A percentile compares a stretch with the other conserved stretches of the same genome.
Evolutionary conservation across 192 early-diverging fungal genomes (phyloP).

Genomic region (Linnemannia hyalina): DNA sequence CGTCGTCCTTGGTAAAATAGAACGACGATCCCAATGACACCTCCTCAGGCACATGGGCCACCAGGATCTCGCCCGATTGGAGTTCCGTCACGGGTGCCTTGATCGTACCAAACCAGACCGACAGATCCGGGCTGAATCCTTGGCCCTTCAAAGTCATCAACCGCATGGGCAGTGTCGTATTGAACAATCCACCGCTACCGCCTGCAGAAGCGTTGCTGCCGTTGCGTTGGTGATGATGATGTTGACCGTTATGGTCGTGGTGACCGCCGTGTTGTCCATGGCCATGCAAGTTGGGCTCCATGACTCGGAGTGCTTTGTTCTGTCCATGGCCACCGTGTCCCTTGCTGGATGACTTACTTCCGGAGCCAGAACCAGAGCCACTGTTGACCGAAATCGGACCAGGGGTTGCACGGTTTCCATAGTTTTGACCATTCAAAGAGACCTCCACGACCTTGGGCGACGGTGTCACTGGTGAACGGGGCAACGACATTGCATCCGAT

Average conservation of each 20-base stretch:
- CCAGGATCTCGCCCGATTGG: constrained; percentile 60
- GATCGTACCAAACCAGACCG: constrained; percentile 79
- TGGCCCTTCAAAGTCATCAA: constrained; percentile 74
- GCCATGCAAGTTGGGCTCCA: constrained; percentile 15
- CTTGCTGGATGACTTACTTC: constrained; percentile 20
- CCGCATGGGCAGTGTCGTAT: constrained; percentile 57
- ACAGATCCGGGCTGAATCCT: constrained; percentile 78
- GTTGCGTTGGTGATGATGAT: constrained; percentile 17
- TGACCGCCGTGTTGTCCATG: constrained; percentile 10
- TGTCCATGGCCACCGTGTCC: constrained; percentile 22
- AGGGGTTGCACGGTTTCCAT: constrained; percentile 12
- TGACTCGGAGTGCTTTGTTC: constrained; percentile 20
- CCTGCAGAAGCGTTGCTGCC: constrained; percentile 55
- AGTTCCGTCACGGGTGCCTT: constrained; percentile 64
- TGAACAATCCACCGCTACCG: constrained; percentile 44
- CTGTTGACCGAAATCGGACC: constrained; percentile 40
- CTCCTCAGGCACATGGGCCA: constrained; percentile 61
- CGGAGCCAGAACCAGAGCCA: not conserved
- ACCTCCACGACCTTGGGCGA: constrained; percentile 41
- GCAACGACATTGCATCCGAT: constrained; percentile 41
- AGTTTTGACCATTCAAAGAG: constrained; percentile 22
- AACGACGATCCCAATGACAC: constrained; percentile 49
- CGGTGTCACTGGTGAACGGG: constrained; percentile 50
- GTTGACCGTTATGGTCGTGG: constrained; percentile 11
- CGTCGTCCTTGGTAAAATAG: constrained; percentile 52